Evolutionary conservation across 257 asterid species (phyloP), one percentile per base, ranked within the genome.

Genomic region (Mitragyna speciosa): DNA sequence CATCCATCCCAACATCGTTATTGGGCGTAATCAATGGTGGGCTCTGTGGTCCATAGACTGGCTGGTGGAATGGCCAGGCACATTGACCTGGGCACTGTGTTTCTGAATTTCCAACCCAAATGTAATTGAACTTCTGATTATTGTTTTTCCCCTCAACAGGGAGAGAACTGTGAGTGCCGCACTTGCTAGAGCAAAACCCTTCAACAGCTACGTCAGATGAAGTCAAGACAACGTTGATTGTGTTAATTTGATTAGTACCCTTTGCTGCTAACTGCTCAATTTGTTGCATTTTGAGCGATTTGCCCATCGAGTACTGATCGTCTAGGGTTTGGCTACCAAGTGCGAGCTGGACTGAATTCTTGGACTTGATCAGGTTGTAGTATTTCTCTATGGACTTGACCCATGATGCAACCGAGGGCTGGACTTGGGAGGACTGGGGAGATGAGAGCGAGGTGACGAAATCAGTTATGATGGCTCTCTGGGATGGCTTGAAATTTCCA

Each of bases 11-110:
- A 22, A 87, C 85, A 45, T 87, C 88, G 0, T 78, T 73, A 45
- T 87, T 87, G 11, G 90, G 90, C 0, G 88, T 82, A 28, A 87
- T 82, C 47, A 87, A 70, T 16, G 85, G 82, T 66, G 86, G 81
- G 31, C 36, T 54, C 64, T 87, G 90, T 28, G 90, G 90, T 2
- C 90, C 88, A 11, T 75, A 73, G 22, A 72, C 49, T 2, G 88
- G 90, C 54, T 84, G 81, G 39, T 82, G 83, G 49, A 87, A 87
- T 7, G 90, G 88, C 90, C 90, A 87, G 24, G 88, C 90, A 56
- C 87, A 84, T 24, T 80, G 79, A 48, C 90, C 90, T 6, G 89
- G 90, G 76, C 90, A 87, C 75, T 85, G 90, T 2, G 77, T 76
- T 48, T 69, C 88, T 12, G 90, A 78, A 73, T 87, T 85, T 1